Conservation (phyloP, 2,329 filamentous ascomycete genomes). For the Amesomyces nigricolor region DNA sequence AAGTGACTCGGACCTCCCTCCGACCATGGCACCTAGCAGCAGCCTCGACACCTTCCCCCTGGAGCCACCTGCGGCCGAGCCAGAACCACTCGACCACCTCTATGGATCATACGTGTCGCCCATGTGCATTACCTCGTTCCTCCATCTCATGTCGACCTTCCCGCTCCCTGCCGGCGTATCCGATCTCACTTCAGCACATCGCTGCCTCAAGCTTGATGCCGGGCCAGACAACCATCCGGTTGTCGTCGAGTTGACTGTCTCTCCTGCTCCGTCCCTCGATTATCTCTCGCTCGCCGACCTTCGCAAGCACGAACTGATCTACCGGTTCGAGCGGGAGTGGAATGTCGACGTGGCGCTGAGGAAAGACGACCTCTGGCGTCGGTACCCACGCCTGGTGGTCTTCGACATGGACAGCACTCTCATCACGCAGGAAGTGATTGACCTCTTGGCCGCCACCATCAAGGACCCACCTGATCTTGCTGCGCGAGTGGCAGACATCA, state of each 20-base stretch:
- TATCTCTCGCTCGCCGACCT: slow-evolving; percentile 65
- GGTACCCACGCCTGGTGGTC: slow-evolving; percentile 79
- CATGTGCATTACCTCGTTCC: slow-evolving; percentile 59
- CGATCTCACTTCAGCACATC: slow-evolving; percentile 55
- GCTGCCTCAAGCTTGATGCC: slow-evolving; percentile 52
- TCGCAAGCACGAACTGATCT: slow-evolving; percentile 74
- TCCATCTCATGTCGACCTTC: slow-evolving; percentile 60
- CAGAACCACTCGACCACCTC: slow-evolving; percentile 57
- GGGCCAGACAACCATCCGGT: slow-evolving; percentile 46
- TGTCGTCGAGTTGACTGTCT: slow-evolving; percentile 62
- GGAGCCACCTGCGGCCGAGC: slow-evolving; percentile 51
- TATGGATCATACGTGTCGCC: slow-evolving; percentile 62
- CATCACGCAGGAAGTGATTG: slow-evolving; percentile 96
- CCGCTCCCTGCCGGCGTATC: slow-evolving; percentile 48
- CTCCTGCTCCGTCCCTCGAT: slow-evolving; percentile 53
- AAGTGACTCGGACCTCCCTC: slow-evolving; percentile 39
- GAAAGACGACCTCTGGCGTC: slow-evolving; percentile 64
- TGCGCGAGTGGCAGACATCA: slow-evolving; percentile 79
- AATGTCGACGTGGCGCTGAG: slow-evolving; percentile 81
- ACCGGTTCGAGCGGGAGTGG: slow-evolving; percentile 82
- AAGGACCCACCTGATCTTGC: slow-evolving; percentile 64
- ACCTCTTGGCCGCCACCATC: slow-evolving; percentile 81
- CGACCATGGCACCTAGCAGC: slow-evolving; percentile 55
- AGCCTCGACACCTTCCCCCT: slow-evolving; percentile 55
- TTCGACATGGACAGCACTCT: slow-evolving; percentile 99